phyloP scores from a whole-genome alignment of 768 basidiomycete species.

The Naganishia randhawae region DNA sequence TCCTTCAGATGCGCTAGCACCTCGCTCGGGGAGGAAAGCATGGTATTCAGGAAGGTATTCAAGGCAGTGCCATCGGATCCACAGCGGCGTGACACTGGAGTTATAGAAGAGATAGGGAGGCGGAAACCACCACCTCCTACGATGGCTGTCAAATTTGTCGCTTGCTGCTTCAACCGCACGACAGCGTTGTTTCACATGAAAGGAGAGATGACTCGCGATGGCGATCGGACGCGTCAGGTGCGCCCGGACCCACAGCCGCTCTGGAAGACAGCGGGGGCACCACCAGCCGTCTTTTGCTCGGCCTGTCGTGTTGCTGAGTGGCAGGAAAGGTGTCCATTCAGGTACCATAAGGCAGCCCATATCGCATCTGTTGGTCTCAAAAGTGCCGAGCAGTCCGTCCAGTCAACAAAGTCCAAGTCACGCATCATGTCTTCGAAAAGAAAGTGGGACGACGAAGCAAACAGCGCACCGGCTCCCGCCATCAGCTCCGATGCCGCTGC shows the following conservation, averaged over 20 bases:
- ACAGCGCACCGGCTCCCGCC: constrained; percentile 50
- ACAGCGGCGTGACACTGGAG: neutral
- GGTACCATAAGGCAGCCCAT: too few relatives aligned
- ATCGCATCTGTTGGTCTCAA: neutral
- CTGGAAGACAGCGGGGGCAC: neutral
- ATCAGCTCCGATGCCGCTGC: constrained; percentile 55
- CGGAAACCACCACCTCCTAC: neutral
- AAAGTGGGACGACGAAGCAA: constrained; percentile 65
- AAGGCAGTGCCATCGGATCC: neutral
- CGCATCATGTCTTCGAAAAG: constrained; percentile 54
- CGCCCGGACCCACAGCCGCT: neutral
- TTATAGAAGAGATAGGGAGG: neutral
- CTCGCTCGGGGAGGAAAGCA: constrained; percentile 17
- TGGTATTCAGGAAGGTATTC: neutral
- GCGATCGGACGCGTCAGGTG: neutral
- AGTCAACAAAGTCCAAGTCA: neutral
- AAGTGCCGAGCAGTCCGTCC: neutral
- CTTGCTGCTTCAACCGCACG: neutral
- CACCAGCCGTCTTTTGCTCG: neutral
- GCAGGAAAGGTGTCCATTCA: neutral
- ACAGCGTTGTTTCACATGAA: neutral
- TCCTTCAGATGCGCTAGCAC: constrained; percentile 34
- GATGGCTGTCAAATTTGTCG: neutral
- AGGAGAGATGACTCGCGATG: neutral
- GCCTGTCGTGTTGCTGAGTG: neutral